phyloP scores from a whole-genome alignment of 192 early-diverging fungal genomes.

The Linnemannia elongata region DNA sequence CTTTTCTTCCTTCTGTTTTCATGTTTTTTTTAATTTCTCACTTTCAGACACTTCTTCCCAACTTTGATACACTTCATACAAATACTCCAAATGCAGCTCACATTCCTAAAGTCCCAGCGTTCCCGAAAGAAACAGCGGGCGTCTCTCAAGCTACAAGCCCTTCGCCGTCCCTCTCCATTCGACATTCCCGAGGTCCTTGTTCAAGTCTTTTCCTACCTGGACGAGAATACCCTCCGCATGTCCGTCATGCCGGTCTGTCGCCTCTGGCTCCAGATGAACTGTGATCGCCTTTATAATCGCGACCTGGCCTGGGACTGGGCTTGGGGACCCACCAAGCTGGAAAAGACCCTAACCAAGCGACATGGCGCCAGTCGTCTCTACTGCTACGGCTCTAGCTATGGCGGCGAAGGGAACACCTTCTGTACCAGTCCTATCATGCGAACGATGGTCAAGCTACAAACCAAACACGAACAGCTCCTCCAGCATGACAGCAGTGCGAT shows the following conservation, averaged over 20 bases:
- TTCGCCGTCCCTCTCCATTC: neutral
- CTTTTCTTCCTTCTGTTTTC: neutral
- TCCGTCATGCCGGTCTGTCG: neutral
- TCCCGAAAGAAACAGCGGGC: neutral
- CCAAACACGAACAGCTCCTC: neutral
- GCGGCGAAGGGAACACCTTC: neutral
- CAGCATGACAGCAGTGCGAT: neutral
- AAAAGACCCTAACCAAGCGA: neutral
- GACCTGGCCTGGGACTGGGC: neutral
- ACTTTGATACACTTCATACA: neutral
- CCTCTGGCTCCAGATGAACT: neutral
- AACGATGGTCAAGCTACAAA: neutral
- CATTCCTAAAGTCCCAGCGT: neutral
- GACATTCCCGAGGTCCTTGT: neutral
- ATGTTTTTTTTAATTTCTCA: neutral
- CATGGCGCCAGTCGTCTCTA: neutral
- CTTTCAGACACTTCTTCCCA: neutral
- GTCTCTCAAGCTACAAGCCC: neutral
- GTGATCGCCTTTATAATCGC: neutral
- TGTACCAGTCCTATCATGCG: neutral
- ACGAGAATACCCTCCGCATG: neutral
- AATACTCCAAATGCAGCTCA: neutral
- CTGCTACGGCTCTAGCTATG: neutral
- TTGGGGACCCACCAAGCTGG: neutral
- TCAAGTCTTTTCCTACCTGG: neutral